phyloP scores from a whole-genome alignment of 768 basidiomycete species.

The Termitomyces sp. region DNA sequence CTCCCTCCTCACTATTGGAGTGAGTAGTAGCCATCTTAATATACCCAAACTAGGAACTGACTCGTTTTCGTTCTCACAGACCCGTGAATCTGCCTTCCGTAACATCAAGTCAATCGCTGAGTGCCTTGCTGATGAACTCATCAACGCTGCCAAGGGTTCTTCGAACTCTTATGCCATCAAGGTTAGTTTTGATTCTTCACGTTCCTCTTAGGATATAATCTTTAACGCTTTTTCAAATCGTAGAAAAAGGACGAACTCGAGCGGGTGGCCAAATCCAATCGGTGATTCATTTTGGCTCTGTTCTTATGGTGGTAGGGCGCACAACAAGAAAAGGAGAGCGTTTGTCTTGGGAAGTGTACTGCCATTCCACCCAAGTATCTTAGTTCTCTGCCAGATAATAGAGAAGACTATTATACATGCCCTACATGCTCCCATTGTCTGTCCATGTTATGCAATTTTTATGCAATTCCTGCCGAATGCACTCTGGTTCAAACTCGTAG shows the following conservation, averaged over 20 bases:
- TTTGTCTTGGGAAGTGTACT: conserved; percentile 9
- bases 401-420: conserved; percentile 11
- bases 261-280: conserved; percentile 99
- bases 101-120: conserved; percentile 99
- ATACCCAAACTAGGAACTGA: neutral
- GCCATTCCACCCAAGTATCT: conserved; percentile 6
- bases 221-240: conserved; percentile 10
- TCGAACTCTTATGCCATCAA: conserved; percentile 99
- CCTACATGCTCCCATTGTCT: conserved; percentile 7
- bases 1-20: conserved; percentile 92
- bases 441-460: conserved; percentile 6
- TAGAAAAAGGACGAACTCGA: conserved; percentile 99
- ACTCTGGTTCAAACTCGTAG: neutral
- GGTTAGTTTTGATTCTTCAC: conserved; percentile 40
- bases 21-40: conserved; percentile 40
- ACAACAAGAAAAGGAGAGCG: conserved; percentile 16
- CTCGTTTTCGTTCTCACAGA: conserved; percentile 43
- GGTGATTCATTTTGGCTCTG: conserved; percentile 55
- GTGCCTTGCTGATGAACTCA: conserved; percentile 98
- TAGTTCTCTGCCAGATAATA: conserved; percentile 8
- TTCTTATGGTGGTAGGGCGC: conserved; percentile 10
- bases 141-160: conserved; percentile 99
- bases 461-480: neutral
- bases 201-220: neutral
- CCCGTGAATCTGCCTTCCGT: conserved; percentile 99